phyloP scores from a whole-genome alignment of 495 filamentous ascomycete species.

The Achaetomiella virescens region DNA sequence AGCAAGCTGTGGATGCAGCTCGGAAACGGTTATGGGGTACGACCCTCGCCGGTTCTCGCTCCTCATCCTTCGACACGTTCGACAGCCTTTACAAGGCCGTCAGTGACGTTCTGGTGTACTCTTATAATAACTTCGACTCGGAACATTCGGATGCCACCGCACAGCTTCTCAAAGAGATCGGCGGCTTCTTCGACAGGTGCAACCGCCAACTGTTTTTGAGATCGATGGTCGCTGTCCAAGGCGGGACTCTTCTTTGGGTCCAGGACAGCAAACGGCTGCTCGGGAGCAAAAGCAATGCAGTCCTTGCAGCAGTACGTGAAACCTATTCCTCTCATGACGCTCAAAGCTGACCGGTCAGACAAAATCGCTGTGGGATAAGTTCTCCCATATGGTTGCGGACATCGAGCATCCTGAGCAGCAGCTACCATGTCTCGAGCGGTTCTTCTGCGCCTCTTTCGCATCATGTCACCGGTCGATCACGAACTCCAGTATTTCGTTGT shows the following conservation, averaged over 20 bases:
- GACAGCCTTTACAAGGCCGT: conserved; percentile 54
- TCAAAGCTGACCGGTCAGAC: conserved; percentile 29
- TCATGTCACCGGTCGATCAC: conserved; percentile 41
- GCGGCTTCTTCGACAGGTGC: conserved; percentile 34
- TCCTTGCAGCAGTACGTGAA: conserved; percentile 34
- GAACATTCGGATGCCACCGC: conserved; percentile 22
- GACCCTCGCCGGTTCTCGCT: conserved; percentile 34
- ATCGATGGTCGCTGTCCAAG: conserved; percentile 50
- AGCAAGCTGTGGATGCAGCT: conserved; percentile 53
- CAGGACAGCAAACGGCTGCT: conserved; percentile 43
- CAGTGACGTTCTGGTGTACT: conserved; percentile 35
- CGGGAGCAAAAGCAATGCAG: conserved; percentile 24
- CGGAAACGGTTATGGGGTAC: conserved; percentile 56
- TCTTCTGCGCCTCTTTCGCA: conserved; percentile 44
- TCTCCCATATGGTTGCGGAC: conserved; percentile 29
- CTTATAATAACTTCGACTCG: conserved; percentile 36
- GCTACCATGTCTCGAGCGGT: conserved; percentile 33
- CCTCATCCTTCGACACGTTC: conserved; percentile 51
- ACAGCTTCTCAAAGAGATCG: conserved; percentile 30
- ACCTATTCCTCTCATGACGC: neutral
- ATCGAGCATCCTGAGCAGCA: conserved; percentile 29
- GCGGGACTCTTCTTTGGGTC: conserved; percentile 55
- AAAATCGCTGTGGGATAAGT: conserved; percentile 36
- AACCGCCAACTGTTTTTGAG: conserved; percentile 32
- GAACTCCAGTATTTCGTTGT: conserved; percentile 34